phyloP scores from a whole-genome alignment of 176 grass and related monocot species.

The Phoenix dactylifera region DNA sequence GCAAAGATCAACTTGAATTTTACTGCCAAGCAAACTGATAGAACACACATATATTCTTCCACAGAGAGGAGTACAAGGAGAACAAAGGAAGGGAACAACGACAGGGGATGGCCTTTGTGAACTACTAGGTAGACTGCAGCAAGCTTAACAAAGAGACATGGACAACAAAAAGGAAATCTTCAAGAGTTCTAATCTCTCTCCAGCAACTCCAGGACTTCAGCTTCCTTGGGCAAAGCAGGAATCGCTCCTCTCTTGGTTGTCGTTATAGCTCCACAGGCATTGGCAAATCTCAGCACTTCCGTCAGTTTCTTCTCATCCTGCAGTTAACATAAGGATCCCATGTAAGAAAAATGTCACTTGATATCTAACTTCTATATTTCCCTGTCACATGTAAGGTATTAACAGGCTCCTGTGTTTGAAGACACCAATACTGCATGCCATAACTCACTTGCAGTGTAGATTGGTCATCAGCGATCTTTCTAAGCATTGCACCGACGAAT shows the following conservation, averaged over 20 bases:
- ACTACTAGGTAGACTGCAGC: too few species aligned
- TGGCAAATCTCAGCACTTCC: slow-evolving; percentile 55
- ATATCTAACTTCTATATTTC: too few species aligned
- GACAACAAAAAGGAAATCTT: too few species aligned
- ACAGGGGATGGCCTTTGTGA: too few species aligned
- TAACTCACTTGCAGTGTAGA: slow-evolving; percentile 57
- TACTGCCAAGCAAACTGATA: too few species aligned
- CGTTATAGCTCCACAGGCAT: slow-evolving; percentile 76
- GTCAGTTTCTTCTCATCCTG: slow-evolving; percentile 75
- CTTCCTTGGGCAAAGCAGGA: slow-evolving; percentile 54
- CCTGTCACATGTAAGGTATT: too few species aligned
- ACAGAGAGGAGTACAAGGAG: too few species aligned
- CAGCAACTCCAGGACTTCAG: slow-evolving; percentile 46
- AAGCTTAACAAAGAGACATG: too few species aligned
- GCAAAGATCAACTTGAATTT: too few species aligned
- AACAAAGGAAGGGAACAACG: too few species aligned
- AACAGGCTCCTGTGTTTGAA: too few species aligned
- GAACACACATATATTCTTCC: too few species aligned
- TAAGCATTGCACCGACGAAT: slow-evolving; percentile 65
- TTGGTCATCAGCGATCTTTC: slow-evolving; percentile 55
- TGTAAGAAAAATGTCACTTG: neutral
- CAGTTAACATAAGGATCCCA: slow-evolving; percentile 2
- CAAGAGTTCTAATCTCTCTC: neutral
- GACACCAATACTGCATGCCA: neutral
- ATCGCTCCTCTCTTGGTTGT: slow-evolving; percentile 85